These are phyloP conservation scores for Plasmodium adleri DNA, from an alignment of 169 alveolate genomes.

Conservation along the genomic window DNA sequence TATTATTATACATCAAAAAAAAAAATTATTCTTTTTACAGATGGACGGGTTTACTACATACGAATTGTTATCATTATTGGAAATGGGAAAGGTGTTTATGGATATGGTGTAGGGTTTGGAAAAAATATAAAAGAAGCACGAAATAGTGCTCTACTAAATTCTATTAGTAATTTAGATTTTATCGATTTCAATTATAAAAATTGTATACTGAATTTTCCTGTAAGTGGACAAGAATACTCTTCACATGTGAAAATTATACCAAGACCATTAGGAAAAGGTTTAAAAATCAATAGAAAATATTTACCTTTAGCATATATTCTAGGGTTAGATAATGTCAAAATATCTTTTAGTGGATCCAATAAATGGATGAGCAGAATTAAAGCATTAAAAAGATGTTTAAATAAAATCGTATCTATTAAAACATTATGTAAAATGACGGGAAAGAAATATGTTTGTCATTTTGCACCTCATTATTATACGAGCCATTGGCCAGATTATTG, in stretches of 20 bases:
- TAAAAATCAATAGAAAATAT: slow-evolving; percentile 79
- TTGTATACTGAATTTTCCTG: slow-evolving; percentile 84
- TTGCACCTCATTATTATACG: slow-evolving; percentile 85
- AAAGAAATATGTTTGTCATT: slow-evolving; percentile 80
- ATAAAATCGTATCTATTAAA: slow-evolving; percentile 81
- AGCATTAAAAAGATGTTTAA: slow-evolving; percentile 83
- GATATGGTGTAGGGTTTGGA: slow-evolving; percentile 87
- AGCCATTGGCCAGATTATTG: slow-evolving; percentile 88
- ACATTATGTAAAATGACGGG: slow-evolving; percentile 86
- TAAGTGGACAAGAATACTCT: slow-evolving; percentile 84
- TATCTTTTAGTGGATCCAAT: slow-evolving; percentile 82
- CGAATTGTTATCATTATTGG: slow-evolving; percentile 85
- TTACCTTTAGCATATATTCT: slow-evolving; percentile 83
- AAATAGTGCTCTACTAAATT: slow-evolving; percentile 80
- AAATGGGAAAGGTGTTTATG: slow-evolving; percentile 86
- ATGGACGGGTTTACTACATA: slow-evolving; percentile 85
- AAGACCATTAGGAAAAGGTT: slow-evolving; percentile 80
- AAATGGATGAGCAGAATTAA: slow-evolving; percentile 85
- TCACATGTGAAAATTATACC: slow-evolving; percentile 79
- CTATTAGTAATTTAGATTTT: slow-evolving; percentile 83
- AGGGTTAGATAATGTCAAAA: slow-evolving; percentile 84
- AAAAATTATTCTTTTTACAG: slow-evolving; percentile 17
- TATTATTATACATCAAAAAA: too few species aligned
- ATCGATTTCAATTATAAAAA: slow-evolving; percentile 84
- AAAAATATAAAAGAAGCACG: slow-evolving; percentile 84